Base-by-base conservation (phyloP, 2,329 filamentous ascomycete genomes). In the Hortaea werneckii region DNA sequence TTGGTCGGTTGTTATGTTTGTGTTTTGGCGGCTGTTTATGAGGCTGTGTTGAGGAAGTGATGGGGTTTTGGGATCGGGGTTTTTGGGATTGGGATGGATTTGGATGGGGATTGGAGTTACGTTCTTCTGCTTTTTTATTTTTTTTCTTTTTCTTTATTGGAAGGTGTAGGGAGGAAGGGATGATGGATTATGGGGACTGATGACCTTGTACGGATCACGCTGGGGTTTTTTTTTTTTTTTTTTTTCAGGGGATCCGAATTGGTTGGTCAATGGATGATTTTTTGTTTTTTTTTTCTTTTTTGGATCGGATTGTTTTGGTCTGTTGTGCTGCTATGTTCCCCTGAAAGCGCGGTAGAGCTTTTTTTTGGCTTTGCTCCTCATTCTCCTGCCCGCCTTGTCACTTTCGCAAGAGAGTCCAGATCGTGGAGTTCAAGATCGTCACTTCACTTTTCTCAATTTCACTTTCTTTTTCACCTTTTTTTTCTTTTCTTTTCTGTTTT, bases 11-110 rank as follows among this genome's bases (percentile, higher is more conserved):
- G 81, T 5, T 77, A 76, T 45, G 79, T 90, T 53, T 83, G 82
- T 4, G 76, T 77, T 20, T 59, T 89, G 28, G 73, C 81, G 41
- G 83, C 82, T 53, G 67, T 92, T 51, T 92, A 89, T 65, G 85
- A 90, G 53, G 86, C 85, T 35, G 80, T 85, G 26, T 67, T 89
- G 61, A 82, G 77, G 68, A 53, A 52, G 43, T 48, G 40, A 41
- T 26, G 37, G 20, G 20, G 37, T 26, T 40, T 40, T 12, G 9
- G 8, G 9, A 10, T 12, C 2, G 13, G 20, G 20, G 8, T 39
- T 13, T 40, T 26, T 40, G 10, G 9, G 20, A 13, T 40, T 3
- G 10, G 37, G 6, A 35, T 35, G 32, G 32, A 4, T 2, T 9
- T n/a, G 32, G 32, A 35, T 34, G 30, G 7, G 7, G 32, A 2